Evolutionary conservation across 2,329 filamentous ascomycete genomes (phyloP).

Genomic region (Alternaria gaisen): DNA sequence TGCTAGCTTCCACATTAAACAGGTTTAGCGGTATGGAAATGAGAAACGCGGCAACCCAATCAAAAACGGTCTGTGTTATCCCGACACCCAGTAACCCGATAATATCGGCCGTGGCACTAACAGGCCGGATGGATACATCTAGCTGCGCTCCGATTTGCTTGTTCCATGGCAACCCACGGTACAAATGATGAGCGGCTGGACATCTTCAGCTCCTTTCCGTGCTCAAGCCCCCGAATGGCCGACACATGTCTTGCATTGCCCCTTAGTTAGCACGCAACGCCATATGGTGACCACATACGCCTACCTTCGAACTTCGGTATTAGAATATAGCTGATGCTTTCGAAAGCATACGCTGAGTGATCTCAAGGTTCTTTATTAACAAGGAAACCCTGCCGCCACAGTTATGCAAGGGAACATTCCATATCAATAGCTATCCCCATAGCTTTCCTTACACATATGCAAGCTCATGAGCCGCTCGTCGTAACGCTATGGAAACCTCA

Average conservation of each 20-base stretch:
- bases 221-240: not conserved
- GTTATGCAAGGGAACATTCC: not conserved
- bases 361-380: not conserved
- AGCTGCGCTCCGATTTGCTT: not conserved
- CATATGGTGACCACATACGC: not conserved
- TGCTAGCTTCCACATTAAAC: not conserved
- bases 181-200: not conserved
- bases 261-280: not conserved
- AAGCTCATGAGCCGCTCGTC: not conserved
- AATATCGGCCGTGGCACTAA: not conserved
- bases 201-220: not conserved
- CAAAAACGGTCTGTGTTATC: not conserved
- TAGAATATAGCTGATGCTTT: not conserved
- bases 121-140: not conserved
- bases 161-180: not conserved
- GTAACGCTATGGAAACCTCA: not conserved
- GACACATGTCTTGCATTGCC: not conserved
- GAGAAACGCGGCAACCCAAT: conserved; percentile 5
- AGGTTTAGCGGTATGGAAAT: not conserved
- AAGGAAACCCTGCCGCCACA: not conserved
- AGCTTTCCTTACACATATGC: not conserved
- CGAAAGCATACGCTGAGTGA: not conserved
- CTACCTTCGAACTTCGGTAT: not conserved
- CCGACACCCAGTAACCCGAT: not conserved
- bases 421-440: not conserved